phyloP scores from a whole-genome alignment of 2,329 filamentous ascomycete species.

The Talaromyces marneffei region DNA sequence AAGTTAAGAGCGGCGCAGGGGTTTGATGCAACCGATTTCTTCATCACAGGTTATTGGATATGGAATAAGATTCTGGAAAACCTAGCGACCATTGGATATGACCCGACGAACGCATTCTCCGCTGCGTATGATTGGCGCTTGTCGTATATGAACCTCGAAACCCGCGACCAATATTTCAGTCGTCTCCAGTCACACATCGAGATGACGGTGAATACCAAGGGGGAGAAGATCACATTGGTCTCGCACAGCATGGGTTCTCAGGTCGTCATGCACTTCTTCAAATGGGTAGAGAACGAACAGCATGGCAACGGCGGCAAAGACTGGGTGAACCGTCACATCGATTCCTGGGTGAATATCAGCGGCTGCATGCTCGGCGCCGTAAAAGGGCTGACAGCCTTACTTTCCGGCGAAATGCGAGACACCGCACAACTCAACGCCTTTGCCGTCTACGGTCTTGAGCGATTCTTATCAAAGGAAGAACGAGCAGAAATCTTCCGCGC shows the following conservation, averaged over 20 bases:
- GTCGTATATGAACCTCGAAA: conserved; percentile 82
- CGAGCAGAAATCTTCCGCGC: conserved; percentile 89
- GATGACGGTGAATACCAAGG: conserved; percentile 64
- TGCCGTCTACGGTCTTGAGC: conserved; percentile 93
- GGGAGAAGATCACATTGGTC: conserved; percentile 75
- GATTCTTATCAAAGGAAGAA: conserved; percentile 86
- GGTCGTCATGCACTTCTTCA: conserved; percentile 75
- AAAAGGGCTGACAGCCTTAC: conserved; percentile 81
- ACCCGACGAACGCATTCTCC: conserved; percentile 67
- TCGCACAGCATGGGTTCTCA: conserved; percentile 98
- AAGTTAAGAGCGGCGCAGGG: conserved; percentile 92
- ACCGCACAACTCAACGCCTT: conserved; percentile 95
- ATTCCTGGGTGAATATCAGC: conserved; percentile 96
- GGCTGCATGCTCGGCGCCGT: conserved; percentile 95
- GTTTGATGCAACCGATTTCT: conserved; percentile 94
- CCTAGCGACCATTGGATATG: conserved; percentile 89
- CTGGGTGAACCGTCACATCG: conserved; percentile 87
- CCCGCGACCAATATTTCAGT: conserved; percentile 89
- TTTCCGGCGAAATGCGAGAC: conserved; percentile 95
- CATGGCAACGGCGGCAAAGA: conserved; percentile 71
- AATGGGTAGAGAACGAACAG: conserved; percentile 73
- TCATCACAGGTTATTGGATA: conserved; percentile 84
- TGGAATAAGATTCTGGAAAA: conserved; percentile 99
- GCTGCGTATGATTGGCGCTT: conserved; percentile 86
- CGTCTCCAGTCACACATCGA: conserved; percentile 87